Base-by-base conservation (phyloP, 1,284 basidiomycete genomes). In the Ustilago xerochloae region DNA sequence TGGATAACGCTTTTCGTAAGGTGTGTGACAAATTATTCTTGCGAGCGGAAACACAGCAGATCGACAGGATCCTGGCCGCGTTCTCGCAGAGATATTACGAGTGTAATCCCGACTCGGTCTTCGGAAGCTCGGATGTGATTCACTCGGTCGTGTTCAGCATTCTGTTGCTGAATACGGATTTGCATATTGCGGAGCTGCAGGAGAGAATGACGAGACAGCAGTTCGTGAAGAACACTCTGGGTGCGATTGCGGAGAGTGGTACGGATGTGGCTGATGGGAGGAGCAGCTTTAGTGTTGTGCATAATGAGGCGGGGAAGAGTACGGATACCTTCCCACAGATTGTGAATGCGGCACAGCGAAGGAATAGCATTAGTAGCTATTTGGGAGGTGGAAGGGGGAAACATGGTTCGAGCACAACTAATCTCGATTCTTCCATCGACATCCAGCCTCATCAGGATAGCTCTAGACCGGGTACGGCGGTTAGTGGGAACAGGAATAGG, bases 21-120 rank as follows among this genome's bases (percentile, higher is more conserved):
- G 87, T 99, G 5, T 98, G 95, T 84, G 90, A 90, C 22, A 97
- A 96, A 84, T 88, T 99, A 4, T 97, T 90, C 84, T 88, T 99
- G 63, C 94, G 94, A 83, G 96, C 91, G 2, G 96, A 99, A 86
- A 97, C 96, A 0, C 97, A 99, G 83, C 95, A 98, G 85, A 91
- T 99, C 36, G 97, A 99, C 85, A 90, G 96, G 41, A 97, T 99
- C 76, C 88, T 99, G 18, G 92, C 92, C 74, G 91, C 91, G 67
- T 98, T 99, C 80, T 92, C 92, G 69, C 87, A 90, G 46, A 89
- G 93, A 8, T 99, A 92, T 85, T 94, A 90, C 89, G 91, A 94
- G 52, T 94, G 93, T 84, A 98, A 99, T 83, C 91, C 92, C 0
- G 87, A 86, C 3, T 89, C 89, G 24, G 81, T 93, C 7, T 95